These are phyloP conservation scores for Trichoderma aggressivum DNA, from an alignment of 2,329 filamentous ascomycete species.

Conservation along the genomic window DNA sequence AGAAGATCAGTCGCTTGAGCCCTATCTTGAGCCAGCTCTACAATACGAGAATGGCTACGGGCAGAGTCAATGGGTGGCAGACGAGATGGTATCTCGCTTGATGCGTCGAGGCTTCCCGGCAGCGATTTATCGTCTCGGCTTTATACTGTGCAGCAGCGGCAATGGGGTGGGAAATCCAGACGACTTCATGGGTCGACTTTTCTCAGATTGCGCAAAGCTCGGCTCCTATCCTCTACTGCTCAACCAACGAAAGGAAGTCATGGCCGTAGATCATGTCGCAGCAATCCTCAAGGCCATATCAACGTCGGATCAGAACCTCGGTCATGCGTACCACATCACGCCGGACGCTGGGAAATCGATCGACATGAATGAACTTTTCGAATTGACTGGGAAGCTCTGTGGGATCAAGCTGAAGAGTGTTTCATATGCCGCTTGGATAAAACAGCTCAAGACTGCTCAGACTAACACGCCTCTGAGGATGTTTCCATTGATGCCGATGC, in stretches of 20 bases:
- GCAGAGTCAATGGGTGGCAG: conserved; percentile 9
- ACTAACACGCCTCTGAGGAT: background rate
- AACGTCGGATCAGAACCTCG: background rate
- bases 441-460: background rate
- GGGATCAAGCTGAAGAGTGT: background rate
- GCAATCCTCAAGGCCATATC: background rate
- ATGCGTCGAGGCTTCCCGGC: background rate
- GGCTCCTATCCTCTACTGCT: background rate
- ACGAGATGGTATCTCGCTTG: background rate
- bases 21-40: background rate
- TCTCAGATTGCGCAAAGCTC: background rate
- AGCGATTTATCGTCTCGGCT: background rate
- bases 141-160: background rate
- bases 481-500: background rate
- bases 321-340: background rate
- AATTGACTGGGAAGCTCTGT: background rate
- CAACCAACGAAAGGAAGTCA: background rate
- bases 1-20: background rate
- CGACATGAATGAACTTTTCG: background rate
- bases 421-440: background rate
- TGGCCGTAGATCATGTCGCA: background rate
- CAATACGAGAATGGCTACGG: conserved; percentile 2
- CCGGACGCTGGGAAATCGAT: background rate
- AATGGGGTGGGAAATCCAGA: background rate
- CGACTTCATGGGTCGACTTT: background rate